Conservation (phyloP, 2,329 filamentous ascomycete genomes). For the Claviceps digitariae region DNA sequence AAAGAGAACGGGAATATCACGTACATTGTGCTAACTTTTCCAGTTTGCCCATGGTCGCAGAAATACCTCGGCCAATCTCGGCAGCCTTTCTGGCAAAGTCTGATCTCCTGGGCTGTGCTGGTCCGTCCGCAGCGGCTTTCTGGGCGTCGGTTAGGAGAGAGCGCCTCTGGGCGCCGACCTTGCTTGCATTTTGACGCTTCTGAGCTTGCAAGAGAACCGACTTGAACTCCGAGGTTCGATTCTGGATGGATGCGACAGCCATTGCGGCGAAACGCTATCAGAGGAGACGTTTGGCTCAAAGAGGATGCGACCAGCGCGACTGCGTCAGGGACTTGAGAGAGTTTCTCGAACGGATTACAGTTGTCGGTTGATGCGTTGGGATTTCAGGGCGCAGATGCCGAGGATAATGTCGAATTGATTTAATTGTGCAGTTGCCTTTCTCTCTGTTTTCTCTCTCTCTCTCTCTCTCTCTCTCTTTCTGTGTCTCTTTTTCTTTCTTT, state of each 20-base stretch:
- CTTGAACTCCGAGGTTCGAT: conserved; percentile 90
- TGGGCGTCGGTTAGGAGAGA: conserved; percentile 65
- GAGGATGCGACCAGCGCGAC: conserved; percentile 22
- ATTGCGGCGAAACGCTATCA: conserved; percentile 23
- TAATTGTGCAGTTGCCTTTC: neutral
- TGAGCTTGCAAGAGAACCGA: conserved; percentile 80
- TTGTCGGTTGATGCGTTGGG: neutral
- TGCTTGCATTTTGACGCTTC: conserved; percentile 61
- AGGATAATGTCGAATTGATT: neutral
- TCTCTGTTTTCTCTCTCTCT: neutral
- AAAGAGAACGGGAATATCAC: conserved; percentile 14
- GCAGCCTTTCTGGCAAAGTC: conserved; percentile 89
- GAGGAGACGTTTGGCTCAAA: neutral
- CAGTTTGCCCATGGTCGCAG: conserved; percentile 84
- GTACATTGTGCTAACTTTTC: conserved; percentile 77
- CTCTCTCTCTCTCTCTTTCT: too few relatives aligned
- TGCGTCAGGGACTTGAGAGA: conserved; percentile 7
- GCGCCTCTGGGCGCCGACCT: conserved; percentile 65
- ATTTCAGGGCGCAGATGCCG: neutral
- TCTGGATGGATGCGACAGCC: conserved; percentile 72
- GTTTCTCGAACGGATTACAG: neutral
- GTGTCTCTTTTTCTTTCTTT: neutral
- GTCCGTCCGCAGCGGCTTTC: conserved; percentile 47
- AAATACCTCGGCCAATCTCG: conserved; percentile 84
- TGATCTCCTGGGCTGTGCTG: conserved; percentile 49